Evolutionary conservation across 2,329 filamentous ascomycete species (phyloP), one percentile per base, ranked within the genome.

Genomic region (Colletotrichum costaricense): DNA sequence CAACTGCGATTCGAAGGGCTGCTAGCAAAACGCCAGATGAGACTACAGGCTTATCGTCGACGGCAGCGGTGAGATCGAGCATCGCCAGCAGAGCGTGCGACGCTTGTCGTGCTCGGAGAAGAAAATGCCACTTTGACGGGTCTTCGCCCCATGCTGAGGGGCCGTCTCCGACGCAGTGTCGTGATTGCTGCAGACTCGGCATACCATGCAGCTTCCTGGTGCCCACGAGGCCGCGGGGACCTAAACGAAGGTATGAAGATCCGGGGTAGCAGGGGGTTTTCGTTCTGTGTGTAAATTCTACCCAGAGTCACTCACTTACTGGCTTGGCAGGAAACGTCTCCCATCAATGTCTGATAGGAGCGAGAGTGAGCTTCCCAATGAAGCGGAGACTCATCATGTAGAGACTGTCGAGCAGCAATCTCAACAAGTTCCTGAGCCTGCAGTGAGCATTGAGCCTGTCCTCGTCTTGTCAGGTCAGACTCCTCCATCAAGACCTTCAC

Each of bases 21-120:
- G 19, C 12, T 38, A 68, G 57, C 57, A 69, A 55, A n/a, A 72
- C 65, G 24, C 69, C 69, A 4, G 65, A 49, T 5, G 42, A 69
- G 16, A 24, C 49, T 2, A 30, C 33, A 12, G 33, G 28, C 6
- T 12, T 56, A 9, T 49, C 42, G 42, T 49, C 42, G 42, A 19
- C 42, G 42, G 42, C 42, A 11, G 42, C 42, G 26, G 7, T 57
- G 49, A 63, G 69, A 30, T 42, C 69, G 9, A 69, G 22, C 14
- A 69, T 78, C 30, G 75, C 77, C 8, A 73, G 72, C n/a, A 71
- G 77, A 56, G 77, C 77, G 2, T 78, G 77, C 56, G 77, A 78
- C 70, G 77, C 76, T 12, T 78, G 77, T 58, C 74, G 77, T 28
- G 77, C 77, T 2, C 73, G 77, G 6, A 73, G 77, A 57, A 74